Evolutionary conservation across 257 asterid genomes (phyloP).

Genomic region (Linderniella brevidens): DNA sequence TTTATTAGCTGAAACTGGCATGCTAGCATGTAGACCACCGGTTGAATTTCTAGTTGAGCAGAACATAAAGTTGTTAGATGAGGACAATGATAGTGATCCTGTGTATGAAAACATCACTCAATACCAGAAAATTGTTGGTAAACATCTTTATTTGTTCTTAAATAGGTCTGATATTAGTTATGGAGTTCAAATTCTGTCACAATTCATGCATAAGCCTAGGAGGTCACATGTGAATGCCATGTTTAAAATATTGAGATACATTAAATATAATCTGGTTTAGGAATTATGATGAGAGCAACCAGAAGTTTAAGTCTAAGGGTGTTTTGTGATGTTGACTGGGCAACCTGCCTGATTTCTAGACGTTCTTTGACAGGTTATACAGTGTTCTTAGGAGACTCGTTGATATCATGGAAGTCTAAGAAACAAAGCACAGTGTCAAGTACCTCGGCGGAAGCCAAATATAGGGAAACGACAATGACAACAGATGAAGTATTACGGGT

Average conservation of each 20-base stretch:
- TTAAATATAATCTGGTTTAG: not conserved
- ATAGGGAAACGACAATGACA: not conserved
- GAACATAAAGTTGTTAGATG: not conserved
- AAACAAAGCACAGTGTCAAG: not conserved
- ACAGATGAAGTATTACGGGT: not conserved
- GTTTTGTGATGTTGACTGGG: not conserved
- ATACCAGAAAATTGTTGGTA: not conserved
- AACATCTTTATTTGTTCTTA: not conserved
- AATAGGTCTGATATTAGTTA: not conserved
- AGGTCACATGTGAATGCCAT: not conserved
- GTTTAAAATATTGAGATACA: not conserved
- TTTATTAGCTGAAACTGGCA: not conserved
- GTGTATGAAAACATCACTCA: too few relatives aligned
- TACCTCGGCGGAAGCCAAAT: not conserved
- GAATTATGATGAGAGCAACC: not conserved
- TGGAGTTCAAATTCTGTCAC: not conserved
- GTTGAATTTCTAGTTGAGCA: not conserved
- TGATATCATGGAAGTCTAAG: conserved; percentile 3
- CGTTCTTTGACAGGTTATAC: not conserved
- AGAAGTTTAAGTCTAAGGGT: not conserved
- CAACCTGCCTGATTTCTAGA: not conserved
- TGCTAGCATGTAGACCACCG: not conserved
- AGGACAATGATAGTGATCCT: not conserved
- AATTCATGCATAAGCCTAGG: not conserved
- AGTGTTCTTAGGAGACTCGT: not conserved